Base-by-base conservation (phyloP, 169 alveolate genomes). In the Ichthyophthirius multifiliis region DNA sequence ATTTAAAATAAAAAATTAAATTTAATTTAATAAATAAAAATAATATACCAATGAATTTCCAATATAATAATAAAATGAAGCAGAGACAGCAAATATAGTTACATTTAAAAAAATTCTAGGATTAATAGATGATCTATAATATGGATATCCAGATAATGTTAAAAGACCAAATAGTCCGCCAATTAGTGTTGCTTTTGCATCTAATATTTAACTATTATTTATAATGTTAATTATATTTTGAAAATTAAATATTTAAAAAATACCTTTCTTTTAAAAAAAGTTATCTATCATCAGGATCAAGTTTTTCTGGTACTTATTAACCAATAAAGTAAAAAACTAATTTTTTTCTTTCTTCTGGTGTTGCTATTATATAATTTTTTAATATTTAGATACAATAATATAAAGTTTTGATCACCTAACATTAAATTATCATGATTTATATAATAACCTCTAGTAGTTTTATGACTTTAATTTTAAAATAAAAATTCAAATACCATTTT, bases 371-470 rank as follows among this genome's bases (percentile, higher is more conserved):
- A 46, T 5, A 37, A 30, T 13, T 41, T 32, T 44, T 74, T 32
- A 41, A 64, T 64, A 32, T 41, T 32, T 32, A 15, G n/a, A 13
- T 20, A 15, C 43, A 35, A 5, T 20, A 64, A 67, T 31, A 6
- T 37, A 20, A 18, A 35, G 41, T 18, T 16, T 15, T 7, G 15
- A 10, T 37, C 73, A 81, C 86, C 86, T 34, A 81, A 34, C 82
- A 81, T 73, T n/a, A 81, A 32, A 31, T 81, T 81, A 67, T 81
- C 86, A 32, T 81, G 86, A 74, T 81, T 81, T 65, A 81, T 45
- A 65, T 35, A 81, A 37, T 67, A 81, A 43, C 86, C 86, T 41
- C 73, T 73, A 23, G 73, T 62, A n/a, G 48, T 31, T 63, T 81
- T 81, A 43, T 81, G 82, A 20, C 31, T 34, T 45, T 81, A 48